Conservation (phyloP, 306 rosid genomes). For the Cicer bijugum region DNA sequence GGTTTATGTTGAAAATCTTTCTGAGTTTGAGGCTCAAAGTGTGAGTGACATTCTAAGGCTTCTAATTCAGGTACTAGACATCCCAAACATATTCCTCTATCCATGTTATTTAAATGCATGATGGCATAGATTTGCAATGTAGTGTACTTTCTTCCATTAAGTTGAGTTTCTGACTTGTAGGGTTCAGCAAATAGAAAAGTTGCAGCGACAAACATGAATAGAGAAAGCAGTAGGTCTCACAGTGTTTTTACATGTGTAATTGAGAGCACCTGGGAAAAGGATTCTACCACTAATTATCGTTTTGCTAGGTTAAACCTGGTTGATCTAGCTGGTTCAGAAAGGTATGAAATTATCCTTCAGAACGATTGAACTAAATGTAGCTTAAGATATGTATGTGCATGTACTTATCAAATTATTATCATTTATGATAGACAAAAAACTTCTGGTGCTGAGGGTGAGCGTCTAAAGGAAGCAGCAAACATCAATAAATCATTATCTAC, state of each 20-base stretch:
- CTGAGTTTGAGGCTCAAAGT: slow-evolving; percentile 85
- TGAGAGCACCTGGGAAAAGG: slow-evolving; percentile 97
- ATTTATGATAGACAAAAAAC: slow-evolving; percentile 81
- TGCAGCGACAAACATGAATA: slow-evolving; percentile 96
- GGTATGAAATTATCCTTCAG: slow-evolving; percentile 54
- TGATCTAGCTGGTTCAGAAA: slow-evolving; percentile 98
- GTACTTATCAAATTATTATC: slow-evolving; percentile 35
- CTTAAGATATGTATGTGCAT: slow-evolving; percentile 18
- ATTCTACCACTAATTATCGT: slow-evolving; percentile 83
- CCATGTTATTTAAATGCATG: slow-evolving; percentile 26
- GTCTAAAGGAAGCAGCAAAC: slow-evolving; percentile 95
- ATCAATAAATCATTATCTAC: slow-evolving; percentile 94
- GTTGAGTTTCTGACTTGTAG: slow-evolving; percentile 54
- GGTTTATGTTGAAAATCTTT: slow-evolving; percentile 91
- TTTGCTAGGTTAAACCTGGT: slow-evolving; percentile 93
- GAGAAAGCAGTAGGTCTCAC: slow-evolving; percentile 98
- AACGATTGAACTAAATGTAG: slow-evolving; percentile 33
- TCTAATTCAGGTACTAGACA: slow-evolving; percentile 71
- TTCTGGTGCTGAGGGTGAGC: slow-evolving; percentile 99
- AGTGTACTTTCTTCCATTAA: slow-evolving; percentile 43
- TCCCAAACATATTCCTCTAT: slow-evolving; percentile 9
- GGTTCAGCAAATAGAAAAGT: slow-evolving; percentile 97
- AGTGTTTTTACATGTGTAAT: slow-evolving; percentile 96
- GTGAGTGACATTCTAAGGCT: slow-evolving; percentile 83
- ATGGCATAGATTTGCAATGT: slow-evolving; percentile 19